phyloP scores from a whole-genome alignment of 2,329 filamentous ascomycete genomes.

The Ambrosiella xylebori region DNA sequence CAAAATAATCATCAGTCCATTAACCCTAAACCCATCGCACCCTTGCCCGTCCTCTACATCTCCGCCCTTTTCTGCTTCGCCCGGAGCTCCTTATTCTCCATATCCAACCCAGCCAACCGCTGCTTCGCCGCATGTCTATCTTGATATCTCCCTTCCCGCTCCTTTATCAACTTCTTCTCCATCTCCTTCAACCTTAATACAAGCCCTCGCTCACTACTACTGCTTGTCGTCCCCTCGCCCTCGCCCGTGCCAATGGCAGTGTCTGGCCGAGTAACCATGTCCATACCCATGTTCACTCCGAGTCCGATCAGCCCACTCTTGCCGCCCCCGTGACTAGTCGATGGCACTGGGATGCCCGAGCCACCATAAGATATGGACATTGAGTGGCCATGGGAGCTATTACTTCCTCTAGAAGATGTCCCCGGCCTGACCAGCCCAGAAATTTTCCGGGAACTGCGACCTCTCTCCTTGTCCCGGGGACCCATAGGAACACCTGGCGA shows the following conservation, averaged over 20 bases:
- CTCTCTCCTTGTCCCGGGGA: slow-evolving; percentile 29
- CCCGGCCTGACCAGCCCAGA: slow-evolving; percentile 17
- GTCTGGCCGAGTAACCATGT: slow-evolving; percentile 10
- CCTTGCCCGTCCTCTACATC: background rate
- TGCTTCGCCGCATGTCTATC: slow-evolving; percentile 73
- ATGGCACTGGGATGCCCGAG: slow-evolving; percentile 8
- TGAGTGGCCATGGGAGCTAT: slow-evolving; percentile 14
- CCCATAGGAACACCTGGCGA: slow-evolving; percentile 38
- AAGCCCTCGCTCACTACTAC: slow-evolving; percentile 52
- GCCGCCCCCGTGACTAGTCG: slow-evolving; percentile 11
- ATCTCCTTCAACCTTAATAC: slow-evolving; percentile 71
- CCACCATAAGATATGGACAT: slow-evolving; percentile 1
- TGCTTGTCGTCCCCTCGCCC: background rate
- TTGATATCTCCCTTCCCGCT: slow-evolving; percentile 68
- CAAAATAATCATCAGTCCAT: background rate
- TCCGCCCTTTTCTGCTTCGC: slow-evolving; percentile 35
- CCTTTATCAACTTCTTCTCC: slow-evolving; percentile 74
- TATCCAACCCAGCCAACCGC: slow-evolving; percentile 57
- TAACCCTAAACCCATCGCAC: background rate
- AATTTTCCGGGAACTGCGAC: slow-evolving; percentile 13
- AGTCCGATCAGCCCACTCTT: background rate
- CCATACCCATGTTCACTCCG: slow-evolving; percentile 3
- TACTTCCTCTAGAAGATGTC: slow-evolving; percentile 17
- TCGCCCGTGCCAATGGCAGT: slow-evolving; percentile 14
- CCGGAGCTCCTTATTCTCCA: slow-evolving; percentile 54